Percentiles rank a stretch among this genome's conserved stretches.
phyloP scores from a whole-genome alignment of 257 asterid genomes.

The Solanum corneliomulleri region DNA sequence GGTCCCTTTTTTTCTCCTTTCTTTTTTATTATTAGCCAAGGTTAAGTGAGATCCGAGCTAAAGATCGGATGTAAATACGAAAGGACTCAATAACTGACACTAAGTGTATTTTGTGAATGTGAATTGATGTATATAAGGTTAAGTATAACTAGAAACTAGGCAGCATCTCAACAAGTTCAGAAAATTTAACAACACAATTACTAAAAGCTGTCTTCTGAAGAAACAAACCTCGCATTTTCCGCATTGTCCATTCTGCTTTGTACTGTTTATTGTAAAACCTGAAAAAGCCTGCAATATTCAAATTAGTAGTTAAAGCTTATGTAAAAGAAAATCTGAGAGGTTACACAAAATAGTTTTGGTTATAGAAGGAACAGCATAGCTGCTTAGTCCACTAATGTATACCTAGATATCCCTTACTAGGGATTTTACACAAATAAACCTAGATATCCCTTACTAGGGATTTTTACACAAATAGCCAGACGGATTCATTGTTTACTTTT shows the following conservation, averaged over 20 bases:
- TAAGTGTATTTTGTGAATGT: not conserved
- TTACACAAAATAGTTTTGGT: not conserved
- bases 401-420: not conserved
- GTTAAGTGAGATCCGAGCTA: not conserved
- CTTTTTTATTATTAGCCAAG: not conserved
- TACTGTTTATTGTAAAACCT: slow-evolving; percentile 7
- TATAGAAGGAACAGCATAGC: not conserved
- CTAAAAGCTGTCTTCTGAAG: not conserved
- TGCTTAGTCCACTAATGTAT: not conserved
- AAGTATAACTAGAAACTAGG: not conserved
- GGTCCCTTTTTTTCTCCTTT: not conserved
- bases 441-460: not conserved
- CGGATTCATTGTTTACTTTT: not conserved
- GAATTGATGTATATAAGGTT: not conserved
- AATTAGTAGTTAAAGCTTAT: not conserved
- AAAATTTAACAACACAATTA: not conserved
- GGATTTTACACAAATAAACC: not conserved
- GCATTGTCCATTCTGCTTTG: not conserved
- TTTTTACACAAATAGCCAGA: not conserved
- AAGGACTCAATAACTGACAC: not conserved
- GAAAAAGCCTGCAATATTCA: slow-evolving; percentile 27
- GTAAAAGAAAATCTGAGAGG: not conserved
- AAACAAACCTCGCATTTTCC: slow-evolving; percentile 30
- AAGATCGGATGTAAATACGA: not conserved
- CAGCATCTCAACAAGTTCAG: not conserved